A percentile compares a stretch with the other conserved stretches of the same genome.
phyloP scores from a whole-genome alignment of 805 yeast species.

The Priceomyces fermenticarens region DNA sequence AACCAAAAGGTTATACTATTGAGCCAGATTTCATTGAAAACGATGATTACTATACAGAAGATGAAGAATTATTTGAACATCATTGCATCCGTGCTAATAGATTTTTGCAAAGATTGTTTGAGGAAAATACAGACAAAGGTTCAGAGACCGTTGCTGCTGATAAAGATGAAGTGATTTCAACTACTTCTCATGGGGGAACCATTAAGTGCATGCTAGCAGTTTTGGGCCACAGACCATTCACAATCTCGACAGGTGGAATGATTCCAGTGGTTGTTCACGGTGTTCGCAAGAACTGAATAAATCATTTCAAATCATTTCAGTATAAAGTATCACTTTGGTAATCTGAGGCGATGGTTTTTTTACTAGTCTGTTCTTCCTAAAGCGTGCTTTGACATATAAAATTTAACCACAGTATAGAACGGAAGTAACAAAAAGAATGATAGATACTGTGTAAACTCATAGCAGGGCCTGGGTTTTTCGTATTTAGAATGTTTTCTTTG shows the following conservation, averaged over 20 bases:
- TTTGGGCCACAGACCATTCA: slow-evolving; percentile 51
- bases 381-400: no score
- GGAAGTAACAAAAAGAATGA: no score
- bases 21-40: slow-evolving; percentile 47
- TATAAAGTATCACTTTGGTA: no score
- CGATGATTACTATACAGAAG: slow-evolving; percentile 45
- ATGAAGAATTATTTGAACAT: slow-evolving; percentile 44
- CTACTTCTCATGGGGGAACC: slow-evolving; percentile 55
- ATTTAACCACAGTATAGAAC: no score
- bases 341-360: no score
- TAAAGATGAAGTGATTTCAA: slow-evolving; percentile 27
- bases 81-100: slow-evolving; percentile 48
- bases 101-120: slow-evolving; percentile 36
- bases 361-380: no score
- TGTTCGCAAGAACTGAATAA: no score
- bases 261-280: slow-evolving; percentile 49
- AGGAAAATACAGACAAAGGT: slow-evolving; percentile 12
- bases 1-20: slow-evolving; percentile 32
- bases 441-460: no score
- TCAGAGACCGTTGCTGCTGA: slow-evolving; percentile 8
- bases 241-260: slow-evolving; percentile 65
- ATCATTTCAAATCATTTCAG: no score
- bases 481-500: no score
- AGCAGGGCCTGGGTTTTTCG: no score
- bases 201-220: slow-evolving; percentile 45